These are phyloP conservation scores for Haplographium delicatum DNA, from an alignment of 495 filamentous ascomycete species.

Conservation along the genomic window DNA sequence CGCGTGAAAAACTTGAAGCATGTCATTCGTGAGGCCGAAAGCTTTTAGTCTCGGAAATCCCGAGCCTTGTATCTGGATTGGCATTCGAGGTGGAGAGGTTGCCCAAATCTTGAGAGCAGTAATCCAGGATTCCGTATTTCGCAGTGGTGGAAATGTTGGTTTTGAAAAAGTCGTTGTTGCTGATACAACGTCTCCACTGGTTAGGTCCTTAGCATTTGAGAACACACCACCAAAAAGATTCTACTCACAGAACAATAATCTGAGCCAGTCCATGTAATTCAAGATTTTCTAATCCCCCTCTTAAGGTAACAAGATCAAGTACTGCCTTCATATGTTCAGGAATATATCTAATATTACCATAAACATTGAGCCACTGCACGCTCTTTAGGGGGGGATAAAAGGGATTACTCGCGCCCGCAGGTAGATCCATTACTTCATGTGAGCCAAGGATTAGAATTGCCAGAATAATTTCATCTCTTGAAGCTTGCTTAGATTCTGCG, in stretches of 20 bases:
- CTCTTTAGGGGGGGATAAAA: constrained; percentile 4
- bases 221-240: not conserved
- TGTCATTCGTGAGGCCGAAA: not conserved
- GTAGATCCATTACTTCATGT: not conserved
- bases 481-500: not conserved
- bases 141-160: not conserved
- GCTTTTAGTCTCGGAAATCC: not conserved
- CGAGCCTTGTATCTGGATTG: not conserved
- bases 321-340: constrained; percentile 3
- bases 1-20: constrained; percentile 3
- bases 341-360: constrained; percentile 3
- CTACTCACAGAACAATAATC: not conserved
- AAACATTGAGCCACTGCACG: constrained; percentile 7
- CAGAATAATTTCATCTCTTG: constrained; percentile 5
- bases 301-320: not conserved
- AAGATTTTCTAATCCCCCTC: not conserved
- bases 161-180: constrained; percentile 4
- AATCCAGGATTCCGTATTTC: not conserved
- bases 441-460: not conserved
- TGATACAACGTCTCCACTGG: constrained; percentile 1
- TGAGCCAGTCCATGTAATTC: constrained; percentile 1
- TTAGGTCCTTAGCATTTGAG: not conserved
- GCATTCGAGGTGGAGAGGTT: not conserved
- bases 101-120: not conserved
- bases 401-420: not conserved